Conservation (phyloP, 2,329 filamentous ascomycete genomes). For the Aspergillus ochraceus region DNA sequence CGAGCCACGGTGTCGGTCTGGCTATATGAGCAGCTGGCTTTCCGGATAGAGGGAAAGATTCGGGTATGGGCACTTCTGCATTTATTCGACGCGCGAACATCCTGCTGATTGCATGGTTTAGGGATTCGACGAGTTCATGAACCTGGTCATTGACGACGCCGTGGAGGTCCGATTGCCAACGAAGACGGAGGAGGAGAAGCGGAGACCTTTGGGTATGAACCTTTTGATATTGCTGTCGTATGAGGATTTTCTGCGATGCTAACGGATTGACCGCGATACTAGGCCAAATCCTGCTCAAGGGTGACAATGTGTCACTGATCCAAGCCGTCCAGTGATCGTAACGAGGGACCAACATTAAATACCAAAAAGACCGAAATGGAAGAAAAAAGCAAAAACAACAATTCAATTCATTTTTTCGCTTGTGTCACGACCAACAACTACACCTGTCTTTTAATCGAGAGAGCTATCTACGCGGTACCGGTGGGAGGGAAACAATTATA, state of each 20-base stretch:
- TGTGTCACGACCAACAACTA: constrained; percentile 11
- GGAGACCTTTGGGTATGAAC: constrained; percentile 72
- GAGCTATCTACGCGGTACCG: constrained; percentile 17
- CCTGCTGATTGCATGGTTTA: constrained; percentile 39
- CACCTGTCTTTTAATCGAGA: constrained; percentile 11
- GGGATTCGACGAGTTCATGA: constrained; percentile 99
- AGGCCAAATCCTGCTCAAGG: constrained; percentile 86
- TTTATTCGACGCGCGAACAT: background rate
- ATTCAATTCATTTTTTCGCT: constrained; percentile 4
- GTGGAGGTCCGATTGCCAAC: constrained; percentile 85
- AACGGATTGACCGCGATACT: constrained; percentile 1
- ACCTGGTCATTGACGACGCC: constrained; percentile 92
- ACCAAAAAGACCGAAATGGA: constrained; percentile 4
- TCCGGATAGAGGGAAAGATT: constrained; percentile 95
- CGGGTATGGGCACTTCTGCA: constrained; percentile 58
- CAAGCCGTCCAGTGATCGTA: constrained; percentile 50
- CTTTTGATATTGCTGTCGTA: background rate
- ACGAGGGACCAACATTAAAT: background rate
- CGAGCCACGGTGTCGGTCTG: constrained; percentile 88
- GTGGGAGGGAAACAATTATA: constrained; percentile 16
- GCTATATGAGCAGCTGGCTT: constrained; percentile 93
- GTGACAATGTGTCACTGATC: constrained; percentile 83
- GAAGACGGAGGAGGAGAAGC: constrained; percentile 76
- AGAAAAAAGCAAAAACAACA: constrained; percentile 9
- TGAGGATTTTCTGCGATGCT: background rate